Evolutionary conservation across 2,329 filamentous ascomycete genomes (phyloP).

Genomic region (Lachnum nothofagi): DNA sequence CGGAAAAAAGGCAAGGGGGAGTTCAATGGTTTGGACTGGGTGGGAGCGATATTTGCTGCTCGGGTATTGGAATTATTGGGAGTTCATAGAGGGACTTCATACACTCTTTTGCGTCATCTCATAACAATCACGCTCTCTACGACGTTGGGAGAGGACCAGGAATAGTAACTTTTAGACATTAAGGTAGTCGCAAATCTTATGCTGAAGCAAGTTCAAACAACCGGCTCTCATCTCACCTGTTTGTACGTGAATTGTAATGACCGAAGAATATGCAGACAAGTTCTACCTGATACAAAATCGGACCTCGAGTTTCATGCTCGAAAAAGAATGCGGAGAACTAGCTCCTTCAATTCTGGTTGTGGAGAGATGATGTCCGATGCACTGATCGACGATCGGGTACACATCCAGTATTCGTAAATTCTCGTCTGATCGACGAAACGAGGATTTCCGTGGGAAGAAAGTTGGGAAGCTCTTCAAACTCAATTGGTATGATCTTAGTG

Average conservation of each 20-base stretch:
- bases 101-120: slow-evolving; percentile 16
- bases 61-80: slow-evolving; percentile 1
- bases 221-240: neutral
- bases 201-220: slow-evolving; percentile 3
- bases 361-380: slow-evolving; percentile 1
- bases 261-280: neutral
- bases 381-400: neutral
- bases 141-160: neutral
- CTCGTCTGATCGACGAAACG: slow-evolving; percentile 16
- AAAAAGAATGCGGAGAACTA: slow-evolving; percentile 8
- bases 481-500: neutral
- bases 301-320: neutral
- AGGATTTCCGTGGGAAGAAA: neutral
- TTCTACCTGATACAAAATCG: slow-evolving; percentile 1
- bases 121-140: slow-evolving; percentile 19
- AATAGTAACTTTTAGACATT: neutral
- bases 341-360: slow-evolving; percentile 1
- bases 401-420: neutral
- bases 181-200: neutral
- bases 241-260: neutral
- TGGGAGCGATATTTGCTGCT: neutral
- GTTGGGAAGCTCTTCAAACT: neutral
- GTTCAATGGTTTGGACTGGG: slow-evolving; percentile 12
- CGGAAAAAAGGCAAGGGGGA: slow-evolving; percentile 18
- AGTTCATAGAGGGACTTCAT: slow-evolving; percentile 4